Base-by-base conservation (phyloP, 306 rosid species). In the Inga leiocalycina region DNA sequence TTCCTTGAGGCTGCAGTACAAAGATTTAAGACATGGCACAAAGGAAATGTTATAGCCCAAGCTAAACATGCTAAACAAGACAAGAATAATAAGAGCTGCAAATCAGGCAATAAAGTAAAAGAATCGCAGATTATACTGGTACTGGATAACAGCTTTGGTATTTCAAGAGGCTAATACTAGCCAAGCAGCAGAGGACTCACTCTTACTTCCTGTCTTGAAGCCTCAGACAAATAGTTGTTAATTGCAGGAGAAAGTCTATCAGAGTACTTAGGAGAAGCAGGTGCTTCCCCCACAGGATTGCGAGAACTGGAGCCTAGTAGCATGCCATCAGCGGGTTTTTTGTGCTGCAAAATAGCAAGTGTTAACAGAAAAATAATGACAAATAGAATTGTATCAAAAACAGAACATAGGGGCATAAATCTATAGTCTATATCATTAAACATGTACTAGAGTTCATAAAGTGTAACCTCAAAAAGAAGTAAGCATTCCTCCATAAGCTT, bases 161-260 rank as follows among this genome's bases (percentile, higher is more conserved):
- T 43, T 80, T 49, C 66, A 44, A 54, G 46, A 45, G 46, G 24
- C 57, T 45, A 72, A 32, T 70, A 35, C 61, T 66, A 79, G 80
- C 61, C 54, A 80, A 83, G 82, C 52, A 79, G 61, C 78, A 77
- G 78, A 74, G 45, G 80, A 77, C 99, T 91, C 84, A 96, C 99
- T 85, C 97, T 91, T 87, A 96, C 95, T 90, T 96, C 98, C 88
- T 93, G 99, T 84, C 99, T 89, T 19, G 99, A 96, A 54, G 99
- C 99, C 86, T 96, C 99, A 46, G 98, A 96, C 70, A 96, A 88
- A 89, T 96, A 96, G 86, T 89, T 96, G 93, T 96, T 93, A 80
- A 96, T 91, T 32, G 99, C 92, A 56, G 99, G 99, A 78, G 99
- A 96, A 66, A 96, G 99, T 85, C 93, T 90, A 80, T 96, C 99